Evolutionary conservation across 78 protist species (phyloP), one percentile per base, ranked within the genome.

Genomic region (Dictyostelium intermedium): DNA sequence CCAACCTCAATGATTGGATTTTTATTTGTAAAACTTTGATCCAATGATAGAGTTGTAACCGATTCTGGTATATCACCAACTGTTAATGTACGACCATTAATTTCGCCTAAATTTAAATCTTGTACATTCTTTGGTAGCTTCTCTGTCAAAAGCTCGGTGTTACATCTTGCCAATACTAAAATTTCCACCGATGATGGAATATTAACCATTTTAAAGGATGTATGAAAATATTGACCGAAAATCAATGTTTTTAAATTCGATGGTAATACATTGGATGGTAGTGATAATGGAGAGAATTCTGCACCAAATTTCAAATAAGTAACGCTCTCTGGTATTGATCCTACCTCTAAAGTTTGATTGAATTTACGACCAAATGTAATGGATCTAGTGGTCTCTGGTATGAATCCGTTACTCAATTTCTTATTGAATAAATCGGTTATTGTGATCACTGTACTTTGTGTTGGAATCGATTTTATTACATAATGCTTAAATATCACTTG

Each of bases 281-380:
- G 13, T 80, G 61, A 47, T 35, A 25, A 37, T 37, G 74, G 85
- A 1, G 83, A 39, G 6, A 82, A 83, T 20, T 35, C 35, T 10
- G 11, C 77, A 18, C 77, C 87, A 83, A 83, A 83, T 27, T 37
- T 76, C 30, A 83, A 61, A 27, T 32, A 61, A 1, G 50, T 32
- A 11, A 83, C 80, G 4, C 53, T 20, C 23, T 34, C n/a, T 63
- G 87, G 87, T 6, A 83, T n/a, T 10, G 60, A 18, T 10, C 77
- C 87, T 1, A n/a, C 27, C 2, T 37, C 45, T 30, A 83, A 25
- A 23, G 9, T 20, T 37, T 61, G 78, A 63, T 83, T 83, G 13
- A 61, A 83, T 61, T 30, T 61, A 11, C 77, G 23, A 32, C 87
- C 87, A 83, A 83, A 83, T 61, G 87, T 83, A 39, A 83, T 37